Evolutionary conservation across 495 filamentous ascomycete species (phyloP), one percentile per base, ranked within the genome.

Genomic region (Penicillium lagena): DNA sequence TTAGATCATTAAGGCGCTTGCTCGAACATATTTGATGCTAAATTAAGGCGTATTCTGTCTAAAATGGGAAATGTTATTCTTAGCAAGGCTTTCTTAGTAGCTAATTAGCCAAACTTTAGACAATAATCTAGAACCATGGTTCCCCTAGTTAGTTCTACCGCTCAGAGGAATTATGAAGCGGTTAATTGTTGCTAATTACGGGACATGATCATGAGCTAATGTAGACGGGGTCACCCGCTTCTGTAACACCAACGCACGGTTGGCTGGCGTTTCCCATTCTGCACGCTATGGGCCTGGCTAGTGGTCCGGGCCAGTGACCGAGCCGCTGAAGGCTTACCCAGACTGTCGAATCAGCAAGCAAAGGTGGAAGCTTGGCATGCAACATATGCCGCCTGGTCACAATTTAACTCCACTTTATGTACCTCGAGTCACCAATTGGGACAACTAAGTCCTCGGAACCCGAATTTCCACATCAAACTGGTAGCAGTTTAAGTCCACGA

Each of bases 311-410:
- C 40, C 12, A 42, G 7, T 4, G 40, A 29, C 30, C 40, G 29
- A 40, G 28, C 13, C 14, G 4, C 15, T n/a, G 14, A 40, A 7
- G 36, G n/a, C 13, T 11, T 17, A 4, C 17, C 17, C 4, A 17
- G 17, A 4, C 17, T 17, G 11, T 7, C 49, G 14, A 52, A 52
- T 46, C 1, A 46, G 13, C 11, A 4, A 17, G 4, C 22, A 28
- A 35, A 42, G 39, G 33, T 40, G 1, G 50, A 52, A 62, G 55
- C 58, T 62, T 62, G 58, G 58, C 58, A 47, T 58, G 42, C 42
- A 43, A 29, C 8, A 28, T 15, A 15, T 36, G 27, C 41, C 28
- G 17, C 33, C 28, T 29, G 14, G 22, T 43, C 42, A 43, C 42
- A n/a, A 12, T 37, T 5, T 13, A 28, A 43, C 17, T 29, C 42